These are phyloP conservation scores for Globisporangium polare DNA, from an alignment of 352 stramenopile genomes.

Conservation along the genomic window DNA sequence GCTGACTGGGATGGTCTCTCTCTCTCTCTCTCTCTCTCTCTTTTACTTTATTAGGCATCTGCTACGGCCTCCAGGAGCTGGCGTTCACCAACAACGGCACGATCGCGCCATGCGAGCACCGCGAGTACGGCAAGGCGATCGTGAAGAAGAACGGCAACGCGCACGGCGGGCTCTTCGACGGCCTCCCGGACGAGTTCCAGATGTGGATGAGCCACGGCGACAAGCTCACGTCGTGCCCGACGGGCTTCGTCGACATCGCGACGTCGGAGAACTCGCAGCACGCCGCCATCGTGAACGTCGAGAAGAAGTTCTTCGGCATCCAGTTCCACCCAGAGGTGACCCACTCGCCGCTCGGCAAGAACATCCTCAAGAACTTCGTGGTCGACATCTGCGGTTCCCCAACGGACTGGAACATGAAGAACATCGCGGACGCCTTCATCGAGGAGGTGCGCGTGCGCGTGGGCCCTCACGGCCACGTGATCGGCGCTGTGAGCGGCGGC, in stretches of 20 bases:
- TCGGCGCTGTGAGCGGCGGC: slow-evolving; percentile 97
- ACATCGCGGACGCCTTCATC: slow-evolving; percentile 91
- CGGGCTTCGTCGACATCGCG: slow-evolving; percentile 90
- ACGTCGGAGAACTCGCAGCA: slow-evolving; percentile 90
- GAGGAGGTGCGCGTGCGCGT: slow-evolving; percentile 90
- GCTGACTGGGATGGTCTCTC: slow-evolving; percentile 4
- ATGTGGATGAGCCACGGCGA: slow-evolving; percentile 99
- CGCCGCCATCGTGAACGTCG: slow-evolving; percentile 93
- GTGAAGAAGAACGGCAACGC: slow-evolving; percentile 70
- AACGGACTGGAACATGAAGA: slow-evolving; percentile 98
- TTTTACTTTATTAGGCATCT: slow-evolving; percentile 78
- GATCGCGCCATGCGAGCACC: slow-evolving; percentile 91
- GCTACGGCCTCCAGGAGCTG: slow-evolving; percentile 95
- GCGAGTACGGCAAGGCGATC: slow-evolving; percentile 98
- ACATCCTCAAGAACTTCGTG: slow-evolving; percentile 97
- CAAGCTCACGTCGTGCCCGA: slow-evolving; percentile 93
- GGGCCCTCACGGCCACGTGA: slow-evolving; percentile 94
- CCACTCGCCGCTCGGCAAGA: slow-evolving; percentile 94
- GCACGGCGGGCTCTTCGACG: slow-evolving; percentile 84
- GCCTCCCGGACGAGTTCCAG: slow-evolving; percentile 92
- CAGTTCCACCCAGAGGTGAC: slow-evolving; percentile 98
- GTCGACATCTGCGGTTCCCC: slow-evolving; percentile 93
- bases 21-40: no score
- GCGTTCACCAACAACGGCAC: slow-evolving; percentile 95
- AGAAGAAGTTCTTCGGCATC: slow-evolving; percentile 95